Evolutionary conservation across 306 rosid species (phyloP), one percentile per base, ranked within the genome.

Genomic region (Ammopiptanthus mongolicus): DNA sequence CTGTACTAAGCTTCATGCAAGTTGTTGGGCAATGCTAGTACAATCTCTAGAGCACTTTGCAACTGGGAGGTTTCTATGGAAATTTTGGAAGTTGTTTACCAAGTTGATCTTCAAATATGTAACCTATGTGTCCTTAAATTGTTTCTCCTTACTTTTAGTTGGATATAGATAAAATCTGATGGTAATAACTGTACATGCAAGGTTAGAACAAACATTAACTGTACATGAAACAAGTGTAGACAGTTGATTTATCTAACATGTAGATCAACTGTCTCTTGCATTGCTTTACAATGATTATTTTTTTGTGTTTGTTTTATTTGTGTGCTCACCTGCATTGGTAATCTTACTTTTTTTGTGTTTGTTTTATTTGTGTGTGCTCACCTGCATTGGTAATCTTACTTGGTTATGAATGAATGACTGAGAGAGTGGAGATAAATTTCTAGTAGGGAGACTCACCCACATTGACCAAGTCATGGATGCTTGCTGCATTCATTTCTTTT

Each of bases 71-170:
- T 61, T 81, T 77, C 65, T 71, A 48, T 78, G 67, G 81, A 82
- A 73, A 55, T 19, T 65, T 31, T 48, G 28, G 6, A 74, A 73
- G 69, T 68, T 76, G 46, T 50, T 73, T 83, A 22, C 75, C 51
- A 57, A 81, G 67, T 63, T 65, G 51, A 62, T 76, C 76, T 50
- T 72, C 79, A 48, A 60, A 76, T 74, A 64, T 78, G 50, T 61
- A 66, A 23, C 62, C 11, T 12, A n/a, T n/a, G n/a, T 37, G 59
- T 76, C 83, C 25, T 80, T 79, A 56, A 22, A 65, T 78, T 85
- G 82, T 77, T 82, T 80, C 82, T 59, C 46, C 60, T 74, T 72
- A 70, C 67, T 75, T 82, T 72, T 77, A 69, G 65, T 85, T 86
- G 87, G 85, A 79, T 70, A 39, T 80, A 51, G 13, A 23, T 87